Base-by-base conservation (phyloP, 495 filamentous ascomycete genomes). In the Penicillium coprophilum region DNA sequence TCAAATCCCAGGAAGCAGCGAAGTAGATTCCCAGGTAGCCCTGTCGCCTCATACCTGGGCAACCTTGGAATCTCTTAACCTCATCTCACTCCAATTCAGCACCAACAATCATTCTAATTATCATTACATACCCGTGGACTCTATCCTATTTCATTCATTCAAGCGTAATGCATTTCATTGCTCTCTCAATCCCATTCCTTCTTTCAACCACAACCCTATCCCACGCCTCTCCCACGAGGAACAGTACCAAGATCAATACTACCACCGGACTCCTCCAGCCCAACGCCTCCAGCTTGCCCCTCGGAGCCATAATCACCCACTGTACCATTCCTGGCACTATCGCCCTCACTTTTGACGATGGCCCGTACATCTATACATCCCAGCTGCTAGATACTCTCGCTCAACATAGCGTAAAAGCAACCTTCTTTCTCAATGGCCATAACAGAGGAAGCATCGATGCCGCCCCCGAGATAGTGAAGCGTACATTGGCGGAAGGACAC, bases 331-430 rank as follows among this genome's bases (percentile, higher is more conserved):
- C 77, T 1, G 82, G 81, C 7, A 80, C 81, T 36, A 80, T 91
- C 43, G 88, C 88, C 31, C 60, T 91, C n/a, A 90, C 88, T 10
- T 91, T 84, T 65, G 88, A 92, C 60, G 88, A 92, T 60, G 88
- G 88, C 4, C 88, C 88, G 0, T 85, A 77, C 39, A 72, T 80
- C 21, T 90, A 86, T 65, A 91, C 88, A 1, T 58, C 64, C 23
- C 76, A 81, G 32, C 71, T 91, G 2, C 74, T 92, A 1, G 83
- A 90, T 62, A 75, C 84, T 31, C 73, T 92, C 31, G 72, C 79
- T 57, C 69, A 74, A 47, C 82, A 85, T 58, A 71, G 76, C 15
- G 83, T 80, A 41, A 85, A 81, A 52, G 87, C 82, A 8, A 91
- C 88, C 4, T 92, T 92, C 67, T 91, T 90, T 70, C 76, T 92